These are phyloP conservation scores for Francoa sonchifolia DNA, from an alignment of 441 rosid genomes.

Conservation along the genomic window DNA sequence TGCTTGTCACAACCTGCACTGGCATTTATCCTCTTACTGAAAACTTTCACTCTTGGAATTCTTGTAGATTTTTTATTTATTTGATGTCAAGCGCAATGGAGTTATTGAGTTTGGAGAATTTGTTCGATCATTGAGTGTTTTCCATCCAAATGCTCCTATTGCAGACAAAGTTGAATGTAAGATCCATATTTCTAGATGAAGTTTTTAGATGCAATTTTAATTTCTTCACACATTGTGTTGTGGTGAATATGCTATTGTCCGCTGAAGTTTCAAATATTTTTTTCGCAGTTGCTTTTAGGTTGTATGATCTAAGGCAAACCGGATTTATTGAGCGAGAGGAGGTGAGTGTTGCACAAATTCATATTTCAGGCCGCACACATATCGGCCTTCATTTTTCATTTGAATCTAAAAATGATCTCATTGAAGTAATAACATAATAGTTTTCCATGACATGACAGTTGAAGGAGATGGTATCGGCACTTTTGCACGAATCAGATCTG, in stretches of 20 bases:
- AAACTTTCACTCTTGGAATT: not conserved
- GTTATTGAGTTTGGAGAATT: constrained; percentile 83
- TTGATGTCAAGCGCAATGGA: constrained; percentile 83
- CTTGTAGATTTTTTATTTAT: constrained; percentile 63
- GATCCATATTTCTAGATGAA: constrained; percentile 1
- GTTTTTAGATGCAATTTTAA: not conserved
- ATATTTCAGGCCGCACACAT: not conserved
- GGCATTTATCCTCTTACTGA: not conserved
- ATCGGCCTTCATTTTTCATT: too few species aligned
- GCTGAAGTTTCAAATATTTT: constrained; percentile 2
- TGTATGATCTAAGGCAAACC: constrained; percentile 71
- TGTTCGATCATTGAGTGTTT: constrained; percentile 66
- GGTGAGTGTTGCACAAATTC: constrained; percentile 27
- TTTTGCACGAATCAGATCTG: constrained; percentile 76
- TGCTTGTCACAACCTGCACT: not conserved
- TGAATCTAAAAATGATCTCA: too few species aligned
- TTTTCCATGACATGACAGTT: constrained; percentile 28
- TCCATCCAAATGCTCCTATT: constrained; percentile 60
- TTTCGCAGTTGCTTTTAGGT: constrained; percentile 68
- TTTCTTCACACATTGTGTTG: not conserved
- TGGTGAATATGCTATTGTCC: not conserved
- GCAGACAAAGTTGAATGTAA: constrained; percentile 60
- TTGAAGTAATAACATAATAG: too few species aligned
- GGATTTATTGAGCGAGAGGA: constrained; percentile 83
- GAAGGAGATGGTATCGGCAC: constrained; percentile 83